Evolutionary conservation across 805 yeast species (phyloP).

Genomic region (Monosporozyma yasuniensis): DNA sequence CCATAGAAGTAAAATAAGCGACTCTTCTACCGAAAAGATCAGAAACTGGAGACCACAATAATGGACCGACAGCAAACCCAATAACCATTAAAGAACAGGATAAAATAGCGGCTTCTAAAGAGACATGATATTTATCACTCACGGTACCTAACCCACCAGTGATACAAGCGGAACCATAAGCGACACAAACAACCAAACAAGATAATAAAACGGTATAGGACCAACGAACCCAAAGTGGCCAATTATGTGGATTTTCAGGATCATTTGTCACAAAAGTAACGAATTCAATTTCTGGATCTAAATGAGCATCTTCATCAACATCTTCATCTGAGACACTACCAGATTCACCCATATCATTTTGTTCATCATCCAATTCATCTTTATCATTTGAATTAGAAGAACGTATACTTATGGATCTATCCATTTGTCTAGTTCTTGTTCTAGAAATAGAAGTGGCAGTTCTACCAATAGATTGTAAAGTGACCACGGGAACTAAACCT

Average conservation of each 20-base stretch:
- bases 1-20: conserved; percentile 69
- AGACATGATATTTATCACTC: conserved; percentile 56
- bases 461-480: conserved; percentile 63
- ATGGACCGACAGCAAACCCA: conserved; percentile 82
- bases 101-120: conserved; percentile 68
- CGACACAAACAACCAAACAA: conserved; percentile 73
- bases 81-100: conserved; percentile 81
- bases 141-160: conserved; percentile 76
- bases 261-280: conserved; percentile 75
- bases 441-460: conserved; percentile 30
- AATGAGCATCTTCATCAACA: conserved; percentile 25
- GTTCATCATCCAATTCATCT: conserved; percentile 8
- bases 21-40: conserved; percentile 83
- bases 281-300: conserved; percentile 66
- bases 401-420: conserved; percentile 5
- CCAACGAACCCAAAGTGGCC: conserved; percentile 55
- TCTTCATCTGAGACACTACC: conserved; percentile 14
- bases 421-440: conserved; percentile 32
- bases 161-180: conserved; percentile 86
- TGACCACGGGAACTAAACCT: conserved; percentile 75
- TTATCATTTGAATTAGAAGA: conserved; percentile 9
- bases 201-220: conserved; percentile 60
- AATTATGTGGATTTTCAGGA: conserved; percentile 85
- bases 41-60: conserved; percentile 81
- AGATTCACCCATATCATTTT: conserved; percentile 15